Conservation (phyloP, 139 green algal genomes). For the Zygnema circumcarinatum region DNA sequence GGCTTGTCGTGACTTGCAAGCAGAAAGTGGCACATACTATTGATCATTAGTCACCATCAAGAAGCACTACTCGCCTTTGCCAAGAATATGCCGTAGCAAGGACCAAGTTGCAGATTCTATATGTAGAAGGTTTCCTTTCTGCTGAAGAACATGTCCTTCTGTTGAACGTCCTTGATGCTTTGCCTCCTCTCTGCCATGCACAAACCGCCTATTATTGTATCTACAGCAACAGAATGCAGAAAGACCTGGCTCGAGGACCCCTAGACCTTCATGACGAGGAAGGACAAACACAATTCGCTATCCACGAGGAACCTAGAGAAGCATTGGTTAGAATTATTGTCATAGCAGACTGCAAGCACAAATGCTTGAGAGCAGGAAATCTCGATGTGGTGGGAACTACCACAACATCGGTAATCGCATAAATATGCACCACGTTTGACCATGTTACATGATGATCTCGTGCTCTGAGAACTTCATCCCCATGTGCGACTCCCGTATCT, state of each 20-base stretch:
- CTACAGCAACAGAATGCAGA: not conserved
- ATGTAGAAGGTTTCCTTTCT: conserved; percentile 36
- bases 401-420: not conserved
- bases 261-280: not conserved
- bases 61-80: not conserved
- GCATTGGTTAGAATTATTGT: no score
- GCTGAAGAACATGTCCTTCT: conserved; percentile 28
- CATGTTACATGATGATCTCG: not conserved
- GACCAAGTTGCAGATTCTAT: conserved; percentile 50
- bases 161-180: not conserved
- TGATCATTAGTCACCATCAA: not conserved
- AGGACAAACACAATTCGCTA: not conserved
- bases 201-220: not conserved
- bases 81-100: conserved; percentile 50
- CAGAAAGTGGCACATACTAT: not conserved
- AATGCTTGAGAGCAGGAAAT: no score
- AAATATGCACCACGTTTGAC: not conserved
- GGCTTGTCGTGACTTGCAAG: no score
- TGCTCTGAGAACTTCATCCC: not conserved
- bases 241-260: not conserved
- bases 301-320: no score
- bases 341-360: no score
- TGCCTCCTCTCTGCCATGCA: conserved; percentile 22
- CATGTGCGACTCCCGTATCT: not conserved
- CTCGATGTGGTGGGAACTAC: not conserved